Evolutionary conservation across 352 stramenopile species (phyloP).

Genomic region (Globisporangium barbulae): DNA sequence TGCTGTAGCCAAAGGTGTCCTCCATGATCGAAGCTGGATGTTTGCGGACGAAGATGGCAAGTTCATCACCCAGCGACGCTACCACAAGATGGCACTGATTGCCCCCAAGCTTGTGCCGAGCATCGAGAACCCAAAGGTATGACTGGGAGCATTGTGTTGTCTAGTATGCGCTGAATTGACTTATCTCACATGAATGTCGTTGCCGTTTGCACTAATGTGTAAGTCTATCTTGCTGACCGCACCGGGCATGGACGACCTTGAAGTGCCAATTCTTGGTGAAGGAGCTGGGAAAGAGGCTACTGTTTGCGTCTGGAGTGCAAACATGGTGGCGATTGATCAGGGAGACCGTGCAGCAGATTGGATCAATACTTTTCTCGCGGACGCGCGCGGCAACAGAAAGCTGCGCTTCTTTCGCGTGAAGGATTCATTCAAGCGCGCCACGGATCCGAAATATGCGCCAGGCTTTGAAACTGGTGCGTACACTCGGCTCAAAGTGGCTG

Average conservation of each 20-base stretch:
- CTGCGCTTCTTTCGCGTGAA: conserved; percentile 60
- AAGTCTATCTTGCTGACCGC: conserved; percentile 58
- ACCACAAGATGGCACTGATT: conserved; percentile 64
- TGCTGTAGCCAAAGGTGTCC: conserved; percentile 41
- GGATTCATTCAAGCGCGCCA: conserved; percentile 52
- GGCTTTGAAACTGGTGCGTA: conserved; percentile 41
- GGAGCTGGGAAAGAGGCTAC: conserved; percentile 25
- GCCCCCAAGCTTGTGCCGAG: conserved; percentile 49
- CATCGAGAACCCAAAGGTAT: conserved; percentile 31
- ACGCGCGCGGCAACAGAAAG: conserved; percentile 28
- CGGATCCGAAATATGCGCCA: conserved; percentile 57
- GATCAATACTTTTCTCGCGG: conserved; percentile 53
- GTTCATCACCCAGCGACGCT: conserved; percentile 71
- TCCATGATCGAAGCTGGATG: conserved; percentile 77
- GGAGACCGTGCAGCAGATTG: conserved; percentile 55
- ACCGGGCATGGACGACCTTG: conserved; percentile 52
- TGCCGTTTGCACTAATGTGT: background rate
- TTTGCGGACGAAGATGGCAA: conserved; percentile 61
- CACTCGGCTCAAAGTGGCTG: background rate
- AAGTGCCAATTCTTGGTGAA: conserved; percentile 48
- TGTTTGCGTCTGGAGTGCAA: conserved; percentile 62
- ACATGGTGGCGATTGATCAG: conserved; percentile 56
- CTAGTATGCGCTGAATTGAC: background rate
- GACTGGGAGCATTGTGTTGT: background rate
- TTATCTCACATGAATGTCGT: background rate